Conservation (phyloP, 768 basidiomycete species). For the Tephrocybe sp. region DNA sequence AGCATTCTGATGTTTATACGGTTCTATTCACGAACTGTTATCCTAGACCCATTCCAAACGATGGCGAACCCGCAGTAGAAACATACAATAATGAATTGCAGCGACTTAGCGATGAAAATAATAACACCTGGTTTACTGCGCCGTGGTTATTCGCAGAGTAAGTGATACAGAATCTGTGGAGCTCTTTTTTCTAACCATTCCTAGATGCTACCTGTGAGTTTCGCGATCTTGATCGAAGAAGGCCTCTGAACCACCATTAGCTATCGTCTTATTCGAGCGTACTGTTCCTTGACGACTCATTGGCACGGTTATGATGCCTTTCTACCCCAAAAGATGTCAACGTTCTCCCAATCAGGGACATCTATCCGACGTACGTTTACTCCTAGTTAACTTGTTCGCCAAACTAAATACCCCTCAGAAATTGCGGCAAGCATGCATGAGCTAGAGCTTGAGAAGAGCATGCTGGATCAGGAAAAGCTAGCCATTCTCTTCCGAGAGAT, state of each 20-base stretch:
- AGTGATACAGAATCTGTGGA: constrained; percentile 24
- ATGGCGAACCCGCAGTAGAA: constrained; percentile 67
- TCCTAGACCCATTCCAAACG: constrained; percentile 63
- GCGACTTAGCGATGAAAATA: constrained; percentile 38
- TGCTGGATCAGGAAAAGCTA: constrained; percentile 52
- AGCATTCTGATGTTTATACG: constrained; percentile 18
- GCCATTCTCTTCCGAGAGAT: constrained; percentile 75
- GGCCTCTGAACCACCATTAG: constrained; percentile 32
- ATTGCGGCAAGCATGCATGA: constrained; percentile 73
- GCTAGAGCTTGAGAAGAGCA: constrained; percentile 48
- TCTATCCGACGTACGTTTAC: constrained; percentile 71
- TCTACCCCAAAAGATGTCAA: constrained; percentile 69
- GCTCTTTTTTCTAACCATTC: not conserved
- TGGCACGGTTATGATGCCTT: constrained; percentile 89
- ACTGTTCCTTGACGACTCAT: constrained; percentile 60
- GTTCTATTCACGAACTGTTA: not conserved
- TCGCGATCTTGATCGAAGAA: not conserved
- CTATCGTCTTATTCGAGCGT: constrained; percentile 79
- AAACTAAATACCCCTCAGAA: constrained; percentile 28
- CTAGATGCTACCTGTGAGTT: constrained; percentile 72
- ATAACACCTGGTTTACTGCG: constrained; percentile 84
- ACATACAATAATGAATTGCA: constrained; percentile 78
- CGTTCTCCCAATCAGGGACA: constrained; percentile 73
- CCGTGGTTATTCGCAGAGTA: constrained; percentile 98
- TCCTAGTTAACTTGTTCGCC: constrained; percentile 1